Conservation (phyloP, 768 basidiomycete species). For the Phanerodontia chrysosporium region DNA sequence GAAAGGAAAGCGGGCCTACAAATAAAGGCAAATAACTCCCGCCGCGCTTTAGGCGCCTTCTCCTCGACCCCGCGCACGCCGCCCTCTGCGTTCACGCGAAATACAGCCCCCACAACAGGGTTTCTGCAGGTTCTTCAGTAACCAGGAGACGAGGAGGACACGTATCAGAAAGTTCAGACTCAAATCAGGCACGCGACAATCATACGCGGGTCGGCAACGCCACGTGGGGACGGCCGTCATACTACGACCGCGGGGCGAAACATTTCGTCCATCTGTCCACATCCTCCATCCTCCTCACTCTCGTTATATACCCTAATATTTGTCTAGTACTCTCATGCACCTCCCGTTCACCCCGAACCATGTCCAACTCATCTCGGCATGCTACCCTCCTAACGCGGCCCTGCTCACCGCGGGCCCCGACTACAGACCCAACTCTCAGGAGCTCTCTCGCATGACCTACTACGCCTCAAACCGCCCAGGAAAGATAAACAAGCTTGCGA, state of each 20-base stretch:
- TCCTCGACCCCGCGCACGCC: too few species aligned
- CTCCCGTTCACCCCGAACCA: conserved; percentile 78
- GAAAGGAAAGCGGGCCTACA: too few species aligned
- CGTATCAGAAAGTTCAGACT: too few species aligned
- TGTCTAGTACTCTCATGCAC: conserved; percentile 43
- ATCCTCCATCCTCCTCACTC: neutral
- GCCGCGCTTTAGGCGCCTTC: too few species aligned
- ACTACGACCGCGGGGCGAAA: neutral
- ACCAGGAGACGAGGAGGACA: too few species aligned
- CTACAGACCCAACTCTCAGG: conserved; percentile 78
- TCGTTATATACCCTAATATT: conserved; percentile 6
- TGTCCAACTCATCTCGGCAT: conserved; percentile 77
- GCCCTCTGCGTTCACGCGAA: too few species aligned
- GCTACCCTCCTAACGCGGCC: conserved; percentile 78
- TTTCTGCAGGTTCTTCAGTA: too few species aligned
- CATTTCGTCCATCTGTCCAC: neutral
- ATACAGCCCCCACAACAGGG: too few species aligned
- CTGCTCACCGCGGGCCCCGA: conserved; percentile 73
- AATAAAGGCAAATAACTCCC: too few species aligned
- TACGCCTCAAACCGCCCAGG: conserved; percentile 82
- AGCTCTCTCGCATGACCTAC: conserved; percentile 80
- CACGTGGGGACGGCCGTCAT: conserved; percentile 1
- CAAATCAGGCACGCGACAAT: neutral
- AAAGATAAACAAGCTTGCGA: conserved; percentile 72
- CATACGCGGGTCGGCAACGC: neutral